Evolutionary conservation across 495 filamentous ascomycete genomes (phyloP), one percentile per base, ranked within the genome.

Genomic region (Penicillium coffeae): DNA sequence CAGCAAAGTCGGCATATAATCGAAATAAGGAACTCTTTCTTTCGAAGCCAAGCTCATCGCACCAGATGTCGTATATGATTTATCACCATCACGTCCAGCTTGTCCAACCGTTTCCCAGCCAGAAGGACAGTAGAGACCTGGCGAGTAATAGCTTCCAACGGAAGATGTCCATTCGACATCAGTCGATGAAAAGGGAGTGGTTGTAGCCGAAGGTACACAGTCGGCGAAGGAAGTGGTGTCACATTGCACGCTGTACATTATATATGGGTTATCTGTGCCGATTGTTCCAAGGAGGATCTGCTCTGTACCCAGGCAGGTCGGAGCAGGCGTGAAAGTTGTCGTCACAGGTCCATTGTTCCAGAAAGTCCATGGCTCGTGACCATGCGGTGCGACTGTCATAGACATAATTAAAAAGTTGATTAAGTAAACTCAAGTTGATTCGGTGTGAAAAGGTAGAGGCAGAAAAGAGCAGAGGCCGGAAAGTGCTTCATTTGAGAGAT

Each of bases 121-220:
- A 19, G 46, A 48, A 14, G 46, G 46, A 15, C 46, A 48, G 25
- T 41, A 48, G 16, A 48, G 12, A 15, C 38, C 46, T 18, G 46
- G 46, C 12, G 46, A 48, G 46, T 48, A 41, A 16, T 48, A 48
- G 10, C 37, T 20, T 3, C 8, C 46, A 7, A 21, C 15, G 8
- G 8, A 36, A 21, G 38, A 33, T 6, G 10, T 25, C 12, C 21
- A n/a, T 3, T 21, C 18, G 3, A 40, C 37, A 12, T 47, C 35
- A 15, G n/a, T 30, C 13, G 2, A 13, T 8, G 5, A 13, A 5
- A n/a, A 12, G 14, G 41, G 10, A 8, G 22, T 44, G 10, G 41
- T 19, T 2, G 41, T 44, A 22, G 18, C 41, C 2, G 39, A 8
- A 2, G 39, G 39, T 8, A 42, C 10, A 27, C 39, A 42, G 39